phyloP scores from a whole-genome alignment of 257 asterid species.

The Lycium ferocissimum region DNA sequence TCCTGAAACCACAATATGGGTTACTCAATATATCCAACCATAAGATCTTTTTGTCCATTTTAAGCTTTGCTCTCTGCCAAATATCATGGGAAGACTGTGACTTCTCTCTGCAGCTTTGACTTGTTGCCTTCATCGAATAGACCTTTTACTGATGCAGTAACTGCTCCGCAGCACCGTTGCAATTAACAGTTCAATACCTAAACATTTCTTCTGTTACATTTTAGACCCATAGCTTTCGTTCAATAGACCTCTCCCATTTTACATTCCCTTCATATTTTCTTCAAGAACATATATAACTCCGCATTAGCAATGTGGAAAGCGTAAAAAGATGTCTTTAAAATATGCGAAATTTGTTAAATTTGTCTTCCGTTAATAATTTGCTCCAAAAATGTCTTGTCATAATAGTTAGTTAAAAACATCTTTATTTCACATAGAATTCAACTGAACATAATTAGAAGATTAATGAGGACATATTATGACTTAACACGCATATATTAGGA shows the following conservation, averaged over 20 bases:
- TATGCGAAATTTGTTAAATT: too few relatives aligned
- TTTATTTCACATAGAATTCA: too few relatives aligned
- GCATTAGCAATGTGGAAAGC: too few relatives aligned
- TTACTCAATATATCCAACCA: background rate
- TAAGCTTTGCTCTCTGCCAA: background rate
- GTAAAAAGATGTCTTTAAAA: too few relatives aligned
- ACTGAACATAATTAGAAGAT: too few relatives aligned
- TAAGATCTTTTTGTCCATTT: conserved; percentile 5
- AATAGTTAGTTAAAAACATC: too few relatives aligned
- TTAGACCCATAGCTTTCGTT: background rate
- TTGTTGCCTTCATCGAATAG: background rate
- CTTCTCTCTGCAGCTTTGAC: background rate
- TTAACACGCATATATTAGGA: too few relatives aligned
- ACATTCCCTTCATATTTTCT: background rate
- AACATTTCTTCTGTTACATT: too few relatives aligned
- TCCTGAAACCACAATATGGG: background rate
- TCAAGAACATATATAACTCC: too few relatives aligned
- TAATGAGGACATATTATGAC: too few relatives aligned
- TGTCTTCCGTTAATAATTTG: too few relatives aligned
- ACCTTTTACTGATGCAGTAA: background rate
- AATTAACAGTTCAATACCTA: background rate
- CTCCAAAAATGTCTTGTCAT: too few relatives aligned
- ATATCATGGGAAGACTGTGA: background rate
- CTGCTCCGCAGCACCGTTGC: background rate
- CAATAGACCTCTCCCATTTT: background rate